These are phyloP conservation scores for Trichoderma asperellum DNA, from an alignment of 2,329 filamentous ascomycete species.

Conservation along the genomic window DNA sequence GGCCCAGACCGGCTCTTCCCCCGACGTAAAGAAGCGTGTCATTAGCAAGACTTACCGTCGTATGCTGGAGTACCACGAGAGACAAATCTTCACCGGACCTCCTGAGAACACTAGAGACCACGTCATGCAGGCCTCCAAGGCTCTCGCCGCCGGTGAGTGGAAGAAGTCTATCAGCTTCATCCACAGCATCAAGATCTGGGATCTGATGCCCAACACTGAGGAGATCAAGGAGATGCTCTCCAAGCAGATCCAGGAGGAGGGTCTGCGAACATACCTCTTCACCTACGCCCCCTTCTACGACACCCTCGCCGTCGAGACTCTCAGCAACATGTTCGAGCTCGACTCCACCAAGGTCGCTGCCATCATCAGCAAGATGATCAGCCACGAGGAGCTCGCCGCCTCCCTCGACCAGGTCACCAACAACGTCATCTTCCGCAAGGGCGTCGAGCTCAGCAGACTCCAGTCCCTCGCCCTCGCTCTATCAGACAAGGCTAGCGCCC, in stretches of 20 bases:
- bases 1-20: slow-evolving; percentile 93
- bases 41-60: slow-evolving; percentile 99
- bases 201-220: slow-evolving; percentile 88
- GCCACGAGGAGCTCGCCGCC: slow-evolving; percentile 94
- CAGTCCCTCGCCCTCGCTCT: slow-evolving; percentile 94
- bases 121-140: slow-evolving; percentile 98
- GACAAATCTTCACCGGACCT: slow-evolving; percentile 97
- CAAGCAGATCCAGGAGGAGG: slow-evolving; percentile 98
- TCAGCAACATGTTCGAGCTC: slow-evolving; percentile 95
- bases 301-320: slow-evolving; percentile 82
- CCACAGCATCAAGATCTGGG: slow-evolving; percentile 99
- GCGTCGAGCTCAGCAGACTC: slow-evolving; percentile 92
- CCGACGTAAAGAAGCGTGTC: slow-evolving; percentile 94
- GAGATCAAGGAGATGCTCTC: slow-evolving; percentile 97
- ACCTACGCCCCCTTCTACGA: slow-evolving; percentile 99
- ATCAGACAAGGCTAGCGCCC: slow-evolving; percentile 91
- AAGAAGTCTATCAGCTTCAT: slow-evolving; percentile 94
- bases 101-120: slow-evolving; percentile 99
- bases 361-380: slow-evolving; percentile 98
- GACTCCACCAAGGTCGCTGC: slow-evolving; percentile 88
- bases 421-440: slow-evolving; percentile 99
- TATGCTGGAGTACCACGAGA: slow-evolving; percentile 99
- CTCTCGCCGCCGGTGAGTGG: slow-evolving; percentile 95
- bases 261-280: slow-evolving; percentile 96
- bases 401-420: slow-evolving; percentile 97